A percentile compares a stretch with the other conserved stretches of the same genome.
phyloP scores from a whole-genome alignment of 495 filamentous ascomycete species.

The Penicillium cosmopolitanum region DNA sequence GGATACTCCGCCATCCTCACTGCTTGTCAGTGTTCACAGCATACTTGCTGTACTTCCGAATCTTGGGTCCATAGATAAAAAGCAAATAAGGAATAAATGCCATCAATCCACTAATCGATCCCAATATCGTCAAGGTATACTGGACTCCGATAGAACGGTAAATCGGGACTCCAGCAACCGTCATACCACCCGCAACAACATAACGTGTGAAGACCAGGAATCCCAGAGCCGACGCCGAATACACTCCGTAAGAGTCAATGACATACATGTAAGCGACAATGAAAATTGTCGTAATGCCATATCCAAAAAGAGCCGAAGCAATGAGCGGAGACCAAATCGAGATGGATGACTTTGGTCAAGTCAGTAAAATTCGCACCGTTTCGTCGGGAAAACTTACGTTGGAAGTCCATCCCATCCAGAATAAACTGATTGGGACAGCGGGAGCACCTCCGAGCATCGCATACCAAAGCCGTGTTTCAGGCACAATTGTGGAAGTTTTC shows the following conservation, averaged over 20 bases:
- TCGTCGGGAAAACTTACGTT: slow-evolving; percentile 23
- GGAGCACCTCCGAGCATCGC: slow-evolving; percentile 13
- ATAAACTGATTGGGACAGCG: slow-evolving; percentile 48
- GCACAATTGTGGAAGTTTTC: neutral
- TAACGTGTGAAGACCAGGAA: slow-evolving; percentile 50
- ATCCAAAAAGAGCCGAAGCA: slow-evolving; percentile 52
- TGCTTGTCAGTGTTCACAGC: slow-evolving; percentile 6
- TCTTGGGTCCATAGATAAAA: slow-evolving; percentile 12
- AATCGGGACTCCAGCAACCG: slow-evolving; percentile 42
- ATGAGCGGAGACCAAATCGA: slow-evolving; percentile 51
- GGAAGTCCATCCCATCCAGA: slow-evolving; percentile 62
- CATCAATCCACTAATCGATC: slow-evolving; percentile 38
- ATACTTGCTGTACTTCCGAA: slow-evolving; percentile 13
- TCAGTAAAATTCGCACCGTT: neutral
- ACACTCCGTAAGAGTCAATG: slow-evolving; percentile 46
- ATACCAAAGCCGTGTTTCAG: slow-evolving; percentile 9
- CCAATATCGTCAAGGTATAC: slow-evolving; percentile 55
- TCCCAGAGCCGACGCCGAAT: slow-evolving; percentile 41
- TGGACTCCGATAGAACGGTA: slow-evolving; percentile 51
- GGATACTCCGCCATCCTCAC: neutral
- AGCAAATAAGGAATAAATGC: slow-evolving; percentile 55
- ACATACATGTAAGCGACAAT: slow-evolving; percentile 52
- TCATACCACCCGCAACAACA: slow-evolving; percentile 46
- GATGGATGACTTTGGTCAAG: slow-evolving; percentile 30
- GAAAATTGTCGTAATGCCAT: slow-evolving; percentile 48